Conservation (phyloP, 768 basidiomycete species). For the Leucosporidium creatinivorum region DNA sequence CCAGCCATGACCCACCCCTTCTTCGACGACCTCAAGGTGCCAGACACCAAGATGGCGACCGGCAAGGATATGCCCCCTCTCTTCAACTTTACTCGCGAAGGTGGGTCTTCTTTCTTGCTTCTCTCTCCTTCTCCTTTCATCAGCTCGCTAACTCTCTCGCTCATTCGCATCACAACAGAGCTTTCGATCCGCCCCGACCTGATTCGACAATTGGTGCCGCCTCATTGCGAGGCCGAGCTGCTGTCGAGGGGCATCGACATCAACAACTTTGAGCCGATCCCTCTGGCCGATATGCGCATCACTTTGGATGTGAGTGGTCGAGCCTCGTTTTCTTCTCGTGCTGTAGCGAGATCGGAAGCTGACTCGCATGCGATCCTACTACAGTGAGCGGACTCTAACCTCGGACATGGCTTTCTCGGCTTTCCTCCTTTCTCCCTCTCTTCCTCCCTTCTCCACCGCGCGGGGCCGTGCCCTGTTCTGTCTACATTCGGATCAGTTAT, state of each 20-base stretch:
- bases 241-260: constrained; percentile 75
- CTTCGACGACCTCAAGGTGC: constrained; percentile 89
- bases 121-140: background rate
- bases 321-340: too few relatives aligned
- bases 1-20: constrained; percentile 52
- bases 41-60: constrained; percentile 90
- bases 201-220: constrained; percentile 81
- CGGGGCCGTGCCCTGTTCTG: background rate
- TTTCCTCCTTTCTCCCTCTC: background rate
- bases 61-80: constrained; percentile 90
- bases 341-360: background rate
- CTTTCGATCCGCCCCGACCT: constrained; percentile 93
- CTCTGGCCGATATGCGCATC: constrained; percentile 7
- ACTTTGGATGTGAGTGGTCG: background rate
- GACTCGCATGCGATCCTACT: background rate
- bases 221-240: constrained; percentile 82
- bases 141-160: too few relatives aligned
- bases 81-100: constrained; percentile 93
- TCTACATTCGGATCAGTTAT: background rate
- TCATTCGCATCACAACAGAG: constrained; percentile 50
- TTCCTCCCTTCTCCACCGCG: background rate
- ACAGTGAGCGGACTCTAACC: background rate
- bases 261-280: constrained; percentile 79
- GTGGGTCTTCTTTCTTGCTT: constrained; percentile 48
- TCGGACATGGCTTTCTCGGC: background rate